Evolutionary conservation across 139 green algal species (phyloP), one percentile per base, ranked within the genome.

Genomic region (Auxenochlorella pyrenoidosa): DNA sequence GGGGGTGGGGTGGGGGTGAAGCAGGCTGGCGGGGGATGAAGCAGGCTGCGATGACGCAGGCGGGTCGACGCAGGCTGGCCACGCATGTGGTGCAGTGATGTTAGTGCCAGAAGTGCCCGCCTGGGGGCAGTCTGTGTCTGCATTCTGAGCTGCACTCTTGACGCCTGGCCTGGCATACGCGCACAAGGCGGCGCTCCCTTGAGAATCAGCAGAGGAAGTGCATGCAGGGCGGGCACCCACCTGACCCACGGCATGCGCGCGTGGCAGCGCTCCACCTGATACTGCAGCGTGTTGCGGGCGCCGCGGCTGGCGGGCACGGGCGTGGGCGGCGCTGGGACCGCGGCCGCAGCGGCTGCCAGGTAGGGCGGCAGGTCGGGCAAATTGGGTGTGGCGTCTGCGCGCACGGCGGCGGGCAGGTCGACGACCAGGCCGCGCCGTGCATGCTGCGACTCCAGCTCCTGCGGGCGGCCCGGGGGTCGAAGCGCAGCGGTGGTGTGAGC

Each of bases 221-320:
- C n/a, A n/a, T n/a, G n/a, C n/a, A n/a, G n/a, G n/a, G n/a, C n/a
- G 47, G 47, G 54, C 54, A 1, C 72, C 1, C 72, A 71, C 77
- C 79, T 73, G 24, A 95, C 26, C 94, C 94, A 96, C 0, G 94
- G 94, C 77, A 96, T 89, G 38, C 91, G 89, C 65, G 91, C 89
- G 28, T 94, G 88, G 83, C 87, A 90, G 38, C 18, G 26, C 28
- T 78, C 51, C 6, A 88, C 28, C 36, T 85, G 65, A 54, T 44
- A 87, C 19, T 73, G 43, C 59, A 90, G 79, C n/a, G 75, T 28
- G 38, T 87, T 90, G 59, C 86, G 65, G 0, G 65, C 15, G 34
- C 70, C 71, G 2, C 40, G 34, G 54, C 60, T 65, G 59, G 40
- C 63, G 21, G 78, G 38, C 36, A 68, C 38, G 5, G 6, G 28